A percentile compares a stretch with the other conserved stretches of the same genome.
Conservation (phyloP, 345 rosid species). For the Streptanthus diversifolius region DNA sequence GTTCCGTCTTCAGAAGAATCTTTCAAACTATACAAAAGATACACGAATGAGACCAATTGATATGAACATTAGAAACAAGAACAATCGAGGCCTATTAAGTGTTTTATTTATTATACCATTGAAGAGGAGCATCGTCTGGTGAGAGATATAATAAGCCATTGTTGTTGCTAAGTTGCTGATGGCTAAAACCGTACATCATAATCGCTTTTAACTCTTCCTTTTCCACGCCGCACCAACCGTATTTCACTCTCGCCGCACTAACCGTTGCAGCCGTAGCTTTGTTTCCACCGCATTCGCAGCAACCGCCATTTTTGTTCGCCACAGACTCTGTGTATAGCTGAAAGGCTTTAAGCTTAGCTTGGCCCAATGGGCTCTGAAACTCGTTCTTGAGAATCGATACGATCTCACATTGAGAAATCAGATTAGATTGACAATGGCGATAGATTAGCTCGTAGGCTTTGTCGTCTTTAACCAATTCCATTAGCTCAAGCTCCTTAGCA, state of each 20-base stretch:
- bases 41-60: not conserved
- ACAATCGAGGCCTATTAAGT: not conserved
- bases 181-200: constrained; percentile 54
- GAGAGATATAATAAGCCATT: constrained; percentile 41
- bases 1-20: constrained; percentile 38
- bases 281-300: constrained; percentile 37
- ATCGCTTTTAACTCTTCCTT: constrained; percentile 45
- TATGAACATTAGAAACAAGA: not conserved
- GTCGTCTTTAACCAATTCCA: constrained; percentile 43
- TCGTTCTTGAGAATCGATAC: constrained; percentile 44
- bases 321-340: constrained; percentile 31
- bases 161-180: constrained; percentile 14
- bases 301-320: constrained; percentile 4
- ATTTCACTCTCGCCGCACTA: constrained; percentile 34
- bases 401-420: constrained; percentile 38
- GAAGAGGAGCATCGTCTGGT: constrained; percentile 51
- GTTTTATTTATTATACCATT: constrained; percentile 34
- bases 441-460: constrained; percentile 40
- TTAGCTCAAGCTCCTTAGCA: constrained; percentile 24
- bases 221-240: constrained; percentile 51
- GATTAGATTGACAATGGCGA: constrained; percentile 28
- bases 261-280: constrained; percentile 32
- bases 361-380: constrained; percentile 28
- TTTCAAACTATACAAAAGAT: not conserved
- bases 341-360: constrained; percentile 56